A percentile compares a stretch with the other conserved stretches of the same genome.
These are phyloP conservation scores for Hypoxylon crocopeplum DNA, from an alignment of 495 filamentous ascomycete species.

Conservation along the genomic window DNA sequence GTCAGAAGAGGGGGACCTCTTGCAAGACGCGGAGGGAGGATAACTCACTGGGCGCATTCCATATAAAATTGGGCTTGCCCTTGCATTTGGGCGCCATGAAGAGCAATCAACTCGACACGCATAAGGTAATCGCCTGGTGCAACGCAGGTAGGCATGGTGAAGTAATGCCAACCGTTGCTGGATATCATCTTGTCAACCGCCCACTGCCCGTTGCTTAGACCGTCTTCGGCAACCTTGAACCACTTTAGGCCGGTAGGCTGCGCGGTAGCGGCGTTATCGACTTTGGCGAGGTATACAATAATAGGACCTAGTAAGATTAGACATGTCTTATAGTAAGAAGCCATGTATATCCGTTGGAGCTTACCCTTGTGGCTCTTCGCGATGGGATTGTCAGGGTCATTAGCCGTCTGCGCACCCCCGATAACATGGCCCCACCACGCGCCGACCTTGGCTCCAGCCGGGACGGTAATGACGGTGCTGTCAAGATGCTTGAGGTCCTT, in stretches of 20 bases:
- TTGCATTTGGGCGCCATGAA: slow-evolving; percentile 49
- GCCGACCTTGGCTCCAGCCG: slow-evolving; percentile 53
- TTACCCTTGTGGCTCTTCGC: slow-evolving; percentile 53
- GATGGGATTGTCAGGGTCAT: slow-evolving; percentile 59
- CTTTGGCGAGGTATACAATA: slow-evolving; percentile 58
- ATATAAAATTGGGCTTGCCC: slow-evolving; percentile 61
- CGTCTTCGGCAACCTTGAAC: slow-evolving; percentile 56
- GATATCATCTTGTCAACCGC: slow-evolving; percentile 53
- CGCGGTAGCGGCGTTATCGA: slow-evolving; percentile 51
- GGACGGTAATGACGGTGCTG: slow-evolving; percentile 53
- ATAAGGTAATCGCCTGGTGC: slow-evolving; percentile 58
- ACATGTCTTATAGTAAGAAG: not conserved
- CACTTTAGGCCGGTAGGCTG: slow-evolving; percentile 45
- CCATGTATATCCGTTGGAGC: not conserved
- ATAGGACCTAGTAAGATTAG: slow-evolving; percentile 46
- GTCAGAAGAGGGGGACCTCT: not conserved
- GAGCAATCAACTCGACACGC: slow-evolving; percentile 59
- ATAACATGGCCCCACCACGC: slow-evolving; percentile 61
- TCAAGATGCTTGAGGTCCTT: slow-evolving; percentile 43
- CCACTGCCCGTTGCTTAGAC: slow-evolving; percentile 51
- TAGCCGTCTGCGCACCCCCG: slow-evolving; percentile 49
- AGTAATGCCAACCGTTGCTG: slow-evolving; percentile 53
- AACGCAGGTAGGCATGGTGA: slow-evolving; percentile 54
- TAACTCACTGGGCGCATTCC: slow-evolving; percentile 50
- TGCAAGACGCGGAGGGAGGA: not conserved